Percentiles rank a stretch among this genome's conserved stretches.
phyloP scores from a whole-genome alignment of 31 red algal species.

The Asparagopsis taxiformis region DNA sequence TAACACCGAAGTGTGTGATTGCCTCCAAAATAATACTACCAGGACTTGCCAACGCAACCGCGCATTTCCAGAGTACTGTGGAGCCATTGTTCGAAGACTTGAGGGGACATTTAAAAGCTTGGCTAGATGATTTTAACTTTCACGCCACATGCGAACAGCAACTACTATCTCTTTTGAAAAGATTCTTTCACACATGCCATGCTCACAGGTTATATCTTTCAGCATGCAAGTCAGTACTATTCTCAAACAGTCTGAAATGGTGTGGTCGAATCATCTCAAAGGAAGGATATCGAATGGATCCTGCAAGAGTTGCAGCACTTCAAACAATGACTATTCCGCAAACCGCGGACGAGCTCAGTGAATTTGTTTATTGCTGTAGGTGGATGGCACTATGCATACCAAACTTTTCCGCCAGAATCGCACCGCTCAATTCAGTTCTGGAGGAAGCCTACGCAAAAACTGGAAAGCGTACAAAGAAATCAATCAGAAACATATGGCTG shows the following conservation, averaged over 20 bases:
- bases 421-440: constrained; percentile 10
- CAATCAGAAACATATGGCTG: constrained; percentile 12
- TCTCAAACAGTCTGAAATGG: constrained; percentile 16
- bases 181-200: constrained; percentile 11
- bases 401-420: constrained; percentile 11
- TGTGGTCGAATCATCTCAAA: constrained; percentile 11
- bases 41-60: neutral
- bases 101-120: constrained; percentile 8
- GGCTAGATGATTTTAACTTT: constrained; percentile 13
- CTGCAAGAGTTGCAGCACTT: neutral
- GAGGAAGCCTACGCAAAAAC: constrained; percentile 16
- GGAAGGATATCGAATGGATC: constrained; percentile 7
- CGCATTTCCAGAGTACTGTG: constrained; percentile 8
- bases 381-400: constrained; percentile 19
- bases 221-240: constrained; percentile 2
- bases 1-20: neutral
- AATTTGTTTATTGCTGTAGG: constrained; percentile 26
- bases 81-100: constrained; percentile 17
- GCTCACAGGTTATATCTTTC: neutral
- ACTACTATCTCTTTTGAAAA: neutral
- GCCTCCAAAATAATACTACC: neutral
- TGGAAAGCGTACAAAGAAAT: constrained; percentile 17
- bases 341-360: constrained; percentile 16
- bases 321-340: neutral
- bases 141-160: neutral